Conservation (phyloP, 495 filamentous ascomycete species). For the Penicillium samsonianum region DNA sequence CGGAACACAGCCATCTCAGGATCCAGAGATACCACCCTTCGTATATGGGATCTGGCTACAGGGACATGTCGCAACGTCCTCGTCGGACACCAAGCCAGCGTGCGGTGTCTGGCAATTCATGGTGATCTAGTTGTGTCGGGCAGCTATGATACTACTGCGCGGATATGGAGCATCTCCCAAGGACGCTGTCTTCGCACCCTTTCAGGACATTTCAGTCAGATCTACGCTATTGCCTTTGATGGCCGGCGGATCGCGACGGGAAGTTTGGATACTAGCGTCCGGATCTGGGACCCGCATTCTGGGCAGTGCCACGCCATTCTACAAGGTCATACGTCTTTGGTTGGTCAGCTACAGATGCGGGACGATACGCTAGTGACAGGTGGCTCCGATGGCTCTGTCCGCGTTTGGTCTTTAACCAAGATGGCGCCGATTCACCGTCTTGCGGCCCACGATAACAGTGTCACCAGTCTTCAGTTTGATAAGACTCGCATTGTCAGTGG, state of each 20-base stretch:
- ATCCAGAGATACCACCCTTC: conserved; percentile 88
- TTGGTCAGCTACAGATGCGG: conserved; percentile 96
- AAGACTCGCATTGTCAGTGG: conserved; percentile 91
- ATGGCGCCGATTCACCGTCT: conserved; percentile 89
- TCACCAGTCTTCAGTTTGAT: conserved; percentile 96
- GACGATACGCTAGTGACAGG: conserved; percentile 93
- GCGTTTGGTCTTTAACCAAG: conserved; percentile 89
- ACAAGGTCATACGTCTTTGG: conserved; percentile 94
- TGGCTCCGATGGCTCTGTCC: conserved; percentile 91
- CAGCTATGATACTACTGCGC: conserved; percentile 94
- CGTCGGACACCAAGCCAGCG: conserved; percentile 93
- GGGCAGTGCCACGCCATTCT: conserved; percentile 89
- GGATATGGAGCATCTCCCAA: conserved; percentile 95
- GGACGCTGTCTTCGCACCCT: conserved; percentile 87
- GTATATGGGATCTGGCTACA: conserved; percentile 90
- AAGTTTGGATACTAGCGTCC: conserved; percentile 92
- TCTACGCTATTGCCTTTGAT: conserved; percentile 98
- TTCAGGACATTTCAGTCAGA: conserved; percentile 96
- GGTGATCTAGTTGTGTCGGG: conserved; percentile 94
- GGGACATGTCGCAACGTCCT: conserved; percentile 89
- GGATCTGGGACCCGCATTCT: conserved; percentile 92
- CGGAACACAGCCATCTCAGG: conserved; percentile 91
- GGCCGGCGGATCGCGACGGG: conserved; percentile 92
- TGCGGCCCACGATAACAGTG: conserved; percentile 97
- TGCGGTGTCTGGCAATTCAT: conserved; percentile 92